Conservation (phyloP, 2,329 filamentous ascomycete species). For the Triangularia verruculosa region DNA sequence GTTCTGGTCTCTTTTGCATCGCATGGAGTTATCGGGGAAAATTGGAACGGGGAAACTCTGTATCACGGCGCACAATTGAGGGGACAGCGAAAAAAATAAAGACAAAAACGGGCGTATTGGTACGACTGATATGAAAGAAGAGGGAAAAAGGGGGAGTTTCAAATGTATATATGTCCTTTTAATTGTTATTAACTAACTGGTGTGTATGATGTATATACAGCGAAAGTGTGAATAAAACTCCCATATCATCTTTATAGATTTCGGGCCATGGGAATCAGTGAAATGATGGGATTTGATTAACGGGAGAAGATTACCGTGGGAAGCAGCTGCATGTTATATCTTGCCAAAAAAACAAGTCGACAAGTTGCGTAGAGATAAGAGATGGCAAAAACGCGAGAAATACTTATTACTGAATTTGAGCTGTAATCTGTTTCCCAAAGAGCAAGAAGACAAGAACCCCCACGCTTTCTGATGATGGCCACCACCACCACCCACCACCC, state of each 20-base stretch:
- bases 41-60: not conserved
- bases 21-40: slow-evolving; percentile 5
- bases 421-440: not conserved
- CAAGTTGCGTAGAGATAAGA: not conserved
- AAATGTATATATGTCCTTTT: not conserved
- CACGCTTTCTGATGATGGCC: not conserved
- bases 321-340: not conserved
- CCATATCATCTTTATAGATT: not conserved
- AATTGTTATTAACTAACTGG: not conserved
- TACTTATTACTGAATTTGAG: not conserved
- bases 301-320: not conserved
- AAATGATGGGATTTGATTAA: not conserved
- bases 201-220: not conserved
- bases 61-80: not conserved
- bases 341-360: not conserved
- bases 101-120: not conserved
- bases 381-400: not conserved
- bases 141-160: not conserved
- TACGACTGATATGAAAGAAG: not conserved
- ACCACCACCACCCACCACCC: not conserved
- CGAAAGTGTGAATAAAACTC: not conserved
- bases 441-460: not conserved
- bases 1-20: not conserved
- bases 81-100: not conserved
- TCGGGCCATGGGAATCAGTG: not conserved